Evolutionary conservation across 345 rosid species (phyloP).

Genomic region (Pistacia vera): DNA sequence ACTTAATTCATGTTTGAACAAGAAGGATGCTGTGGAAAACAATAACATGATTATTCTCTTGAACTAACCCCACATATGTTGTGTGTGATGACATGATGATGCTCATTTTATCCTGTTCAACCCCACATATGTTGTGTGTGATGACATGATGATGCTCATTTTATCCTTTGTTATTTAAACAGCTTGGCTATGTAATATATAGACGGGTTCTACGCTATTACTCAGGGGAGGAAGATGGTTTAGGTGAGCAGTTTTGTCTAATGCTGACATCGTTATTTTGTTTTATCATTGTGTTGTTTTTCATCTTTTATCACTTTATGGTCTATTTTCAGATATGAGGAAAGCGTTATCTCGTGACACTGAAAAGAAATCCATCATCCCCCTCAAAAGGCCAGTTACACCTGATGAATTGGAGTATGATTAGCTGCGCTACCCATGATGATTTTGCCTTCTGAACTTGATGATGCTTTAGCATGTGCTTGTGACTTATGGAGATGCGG

Average conservation of each 20-base stretch:
- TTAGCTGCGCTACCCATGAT: constrained; percentile 30
- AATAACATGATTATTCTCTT: not conserved
- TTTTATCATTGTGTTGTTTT: not conserved
- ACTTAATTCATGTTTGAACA: not conserved
- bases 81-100: constrained; percentile 6
- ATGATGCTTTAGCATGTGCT: constrained; percentile 4
- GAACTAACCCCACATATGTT: not conserved
- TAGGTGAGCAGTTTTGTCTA: constrained; percentile 52
- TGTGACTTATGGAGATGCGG: not conserved
- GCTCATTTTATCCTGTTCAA: constrained; percentile 10
- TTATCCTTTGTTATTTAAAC: constrained; percentile 17
- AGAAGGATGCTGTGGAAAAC: not conserved
- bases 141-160: constrained; percentile 11
- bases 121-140: not conserved
- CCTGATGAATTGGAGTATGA: constrained; percentile 95
- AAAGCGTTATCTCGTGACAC: constrained; percentile 88
- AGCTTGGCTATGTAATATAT: constrained; percentile 88
- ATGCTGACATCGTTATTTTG: not conserved
- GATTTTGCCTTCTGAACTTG: not conserved
- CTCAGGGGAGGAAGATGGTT: constrained; percentile 94
- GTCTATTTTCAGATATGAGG: constrained; percentile 75
- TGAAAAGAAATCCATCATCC: constrained; percentile 83
- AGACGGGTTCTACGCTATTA: constrained; percentile 90
- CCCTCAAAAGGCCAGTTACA: constrained; percentile 84
- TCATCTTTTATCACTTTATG: not conserved